Conservation (phyloP, 495 filamentous ascomycete genomes). For the Tuber microsphaerosporum region DNA sequence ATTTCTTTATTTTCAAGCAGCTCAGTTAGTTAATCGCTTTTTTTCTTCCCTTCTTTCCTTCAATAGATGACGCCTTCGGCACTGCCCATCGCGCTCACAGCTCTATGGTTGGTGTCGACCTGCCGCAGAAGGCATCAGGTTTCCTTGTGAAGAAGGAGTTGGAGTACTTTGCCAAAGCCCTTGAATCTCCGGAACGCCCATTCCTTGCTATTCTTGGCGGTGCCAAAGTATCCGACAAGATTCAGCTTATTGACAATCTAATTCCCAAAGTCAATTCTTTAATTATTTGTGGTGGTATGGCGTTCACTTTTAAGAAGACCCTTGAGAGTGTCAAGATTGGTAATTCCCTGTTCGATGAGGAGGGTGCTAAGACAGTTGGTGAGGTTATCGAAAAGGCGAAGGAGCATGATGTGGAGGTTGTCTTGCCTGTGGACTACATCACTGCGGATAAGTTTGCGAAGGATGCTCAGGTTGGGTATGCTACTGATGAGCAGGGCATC, state of each 20-base stretch:
- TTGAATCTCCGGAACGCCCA: slow-evolving; percentile 84
- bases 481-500: slow-evolving; percentile 82
- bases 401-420: slow-evolving; percentile 87
- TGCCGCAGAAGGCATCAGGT: slow-evolving; percentile 90
- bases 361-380: slow-evolving; percentile 82
- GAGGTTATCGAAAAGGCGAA: slow-evolving; percentile 90
- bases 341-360: slow-evolving; percentile 88
- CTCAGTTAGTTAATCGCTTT: slow-evolving; percentile 2
- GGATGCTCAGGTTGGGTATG: slow-evolving; percentile 71
- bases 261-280: slow-evolving; percentile 94
- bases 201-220: slow-evolving; percentile 99
- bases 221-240: slow-evolving; percentile 98
- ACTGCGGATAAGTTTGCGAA: slow-evolving; percentile 89
- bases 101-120: slow-evolving; percentile 95
- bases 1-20: not conserved
- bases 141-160: slow-evolving; percentile 99
- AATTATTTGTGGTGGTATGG: slow-evolving; percentile 96
- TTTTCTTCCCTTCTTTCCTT: not conserved
- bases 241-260: slow-evolving; percentile 97
- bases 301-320: slow-evolving; percentile 99
- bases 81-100: slow-evolving; percentile 97
- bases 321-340: slow-evolving; percentile 84
- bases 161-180: slow-evolving; percentile 96
- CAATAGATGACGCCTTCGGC: slow-evolving; percentile 89
- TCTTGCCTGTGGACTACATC: slow-evolving; percentile 90